phyloP scores from a whole-genome alignment of 2,329 filamentous ascomycete species.

The Ilyonectria destructans region DNA sequence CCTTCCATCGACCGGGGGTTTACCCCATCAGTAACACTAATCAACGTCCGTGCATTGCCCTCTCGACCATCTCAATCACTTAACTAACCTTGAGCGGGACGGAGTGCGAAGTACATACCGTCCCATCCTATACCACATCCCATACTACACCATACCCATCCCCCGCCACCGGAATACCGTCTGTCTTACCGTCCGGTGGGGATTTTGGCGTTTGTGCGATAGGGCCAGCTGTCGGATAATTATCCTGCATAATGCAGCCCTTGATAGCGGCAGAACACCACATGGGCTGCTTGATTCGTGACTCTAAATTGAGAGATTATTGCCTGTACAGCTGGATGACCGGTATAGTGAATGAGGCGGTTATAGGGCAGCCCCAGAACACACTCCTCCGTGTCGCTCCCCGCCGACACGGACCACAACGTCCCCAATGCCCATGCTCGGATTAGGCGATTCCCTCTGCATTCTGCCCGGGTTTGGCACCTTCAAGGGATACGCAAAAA shows the following conservation, averaged over 20 bases:
- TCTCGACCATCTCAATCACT: slow-evolving; percentile 1
- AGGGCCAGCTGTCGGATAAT: slow-evolving; percentile 3
- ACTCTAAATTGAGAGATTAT: neutral
- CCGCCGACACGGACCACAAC: neutral
- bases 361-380: neutral
- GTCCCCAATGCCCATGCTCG: neutral
- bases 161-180: neutral
- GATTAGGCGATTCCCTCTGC: neutral
- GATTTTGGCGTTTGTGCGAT: slow-evolving; percentile 13
- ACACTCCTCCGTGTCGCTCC: neutral
- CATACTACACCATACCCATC: neutral
- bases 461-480: neutral
- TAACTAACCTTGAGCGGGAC: no score
- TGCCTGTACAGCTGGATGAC: neutral
- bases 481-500: neutral
- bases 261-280: slow-evolving; percentile 2
- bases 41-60: slow-evolving; percentile 6
- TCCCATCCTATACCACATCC: no score
- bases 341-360: neutral
- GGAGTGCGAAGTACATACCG: no score
- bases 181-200: neutral
- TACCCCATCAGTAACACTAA: neutral
- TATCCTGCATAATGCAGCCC: neutral
- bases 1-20: neutral
- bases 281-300: neutral